Evolutionary conservation across 371 early-diverging fungal species (phyloP).

Genomic region (Rhizomucor miehei): DNA sequence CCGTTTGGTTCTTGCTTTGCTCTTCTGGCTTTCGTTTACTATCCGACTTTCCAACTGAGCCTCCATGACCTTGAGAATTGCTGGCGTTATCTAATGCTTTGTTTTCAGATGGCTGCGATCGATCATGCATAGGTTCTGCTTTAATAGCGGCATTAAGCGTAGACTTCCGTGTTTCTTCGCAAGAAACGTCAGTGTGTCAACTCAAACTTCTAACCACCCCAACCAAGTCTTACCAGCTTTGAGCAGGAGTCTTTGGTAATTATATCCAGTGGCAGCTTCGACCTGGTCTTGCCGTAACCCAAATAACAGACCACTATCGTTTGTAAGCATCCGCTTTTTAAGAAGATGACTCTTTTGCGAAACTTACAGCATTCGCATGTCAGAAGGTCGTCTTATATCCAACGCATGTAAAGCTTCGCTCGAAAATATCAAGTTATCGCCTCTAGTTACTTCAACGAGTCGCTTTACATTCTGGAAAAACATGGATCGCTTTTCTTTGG

Average conservation of each 20-base stretch:
- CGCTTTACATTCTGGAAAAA: constrained; percentile 74
- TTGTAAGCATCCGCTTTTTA: not conserved
- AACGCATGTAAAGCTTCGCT: constrained; percentile 78
- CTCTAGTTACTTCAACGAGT: constrained; percentile 79
- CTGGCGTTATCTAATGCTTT: too few species aligned
- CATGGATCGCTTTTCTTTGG: constrained; percentile 4
- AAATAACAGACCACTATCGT: constrained; percentile 31
- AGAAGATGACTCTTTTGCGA: not conserved
- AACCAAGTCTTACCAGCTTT: constrained; percentile 39
- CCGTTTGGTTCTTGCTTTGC: not conserved
- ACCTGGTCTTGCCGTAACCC: constrained; percentile 39
- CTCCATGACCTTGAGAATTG: too few species aligned
- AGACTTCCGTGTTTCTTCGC: constrained; percentile 56
- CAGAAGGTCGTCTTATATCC: constrained; percentile 81
- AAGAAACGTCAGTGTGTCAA: not conserved
- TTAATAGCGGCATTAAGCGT: constrained; percentile 54
- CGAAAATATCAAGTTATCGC: constrained; percentile 84
- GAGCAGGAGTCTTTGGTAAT: constrained; percentile 29
- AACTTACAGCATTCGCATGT: constrained; percentile 81
- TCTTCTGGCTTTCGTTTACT: constrained; percentile 13
- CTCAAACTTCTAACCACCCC: not conserved
- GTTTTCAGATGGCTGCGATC: constrained; percentile 22
- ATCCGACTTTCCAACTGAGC: constrained; percentile 14
- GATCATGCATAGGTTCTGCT: constrained; percentile 17
- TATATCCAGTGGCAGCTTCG: constrained; percentile 26